Conservation (phyloP, 441 rosid genomes). For the Adansonia gregorii region DNA sequence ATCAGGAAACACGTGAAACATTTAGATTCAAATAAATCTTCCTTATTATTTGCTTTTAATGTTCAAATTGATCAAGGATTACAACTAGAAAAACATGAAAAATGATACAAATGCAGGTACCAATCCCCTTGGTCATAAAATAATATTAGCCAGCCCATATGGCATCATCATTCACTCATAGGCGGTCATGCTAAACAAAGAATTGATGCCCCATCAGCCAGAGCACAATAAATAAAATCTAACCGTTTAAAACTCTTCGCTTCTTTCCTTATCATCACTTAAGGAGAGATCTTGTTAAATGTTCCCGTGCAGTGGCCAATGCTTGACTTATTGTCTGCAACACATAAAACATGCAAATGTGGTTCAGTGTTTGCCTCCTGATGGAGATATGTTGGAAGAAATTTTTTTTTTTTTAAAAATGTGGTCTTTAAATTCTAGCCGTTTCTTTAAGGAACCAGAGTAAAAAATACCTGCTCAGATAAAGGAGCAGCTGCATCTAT, state of each 20-base stretch:
- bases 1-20: no score
- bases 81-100: background rate
- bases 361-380: conserved; percentile 10
- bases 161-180: conserved; percentile 18
- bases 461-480: conserved; percentile 74
- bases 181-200: conserved; percentile 7
- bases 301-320: conserved; percentile 86
- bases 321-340: conserved; percentile 87
- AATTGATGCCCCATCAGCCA: conserved; percentile 18
- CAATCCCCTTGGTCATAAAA: conserved; percentile 1
- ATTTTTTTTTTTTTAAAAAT: no score
- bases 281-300: conserved; percentile 81
- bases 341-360: conserved; percentile 9
- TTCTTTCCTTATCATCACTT: conserved; percentile 41
- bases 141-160: background rate
- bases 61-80: background rate
- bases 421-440: background rate
- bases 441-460: background rate
- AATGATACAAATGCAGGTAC: background rate
- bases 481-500: conserved; percentile 76
- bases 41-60: background rate
- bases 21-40: no score
- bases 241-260: background rate
- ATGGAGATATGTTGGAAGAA: conserved; percentile 13
- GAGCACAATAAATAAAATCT: background rate